Percentiles rank a stretch among this genome's conserved stretches.
phyloP scores from a whole-genome alignment of 2,329 filamentous ascomycete genomes.

The Pseudogymnoascus sp. region DNA sequence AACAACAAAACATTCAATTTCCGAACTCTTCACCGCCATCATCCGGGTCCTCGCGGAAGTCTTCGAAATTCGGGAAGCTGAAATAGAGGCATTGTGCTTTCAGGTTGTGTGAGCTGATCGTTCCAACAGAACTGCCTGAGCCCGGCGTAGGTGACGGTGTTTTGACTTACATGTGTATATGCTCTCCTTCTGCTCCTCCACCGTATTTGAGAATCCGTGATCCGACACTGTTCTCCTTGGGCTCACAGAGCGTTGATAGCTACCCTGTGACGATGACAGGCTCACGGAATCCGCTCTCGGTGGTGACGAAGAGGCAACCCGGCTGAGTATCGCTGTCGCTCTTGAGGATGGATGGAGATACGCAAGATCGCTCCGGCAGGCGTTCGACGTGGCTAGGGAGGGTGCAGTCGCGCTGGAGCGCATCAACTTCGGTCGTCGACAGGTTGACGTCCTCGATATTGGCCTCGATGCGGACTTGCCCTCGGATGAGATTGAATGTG shows the following conservation, averaged over 20 bases:
- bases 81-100: conserved; percentile 44
- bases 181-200: conserved; percentile 8
- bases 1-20: conserved; percentile 9
- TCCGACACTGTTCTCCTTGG: not conserved
- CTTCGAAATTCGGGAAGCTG: conserved; percentile 68
- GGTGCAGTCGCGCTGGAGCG: conserved; percentile 51
- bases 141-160: not conserved
- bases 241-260: not conserved
- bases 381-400: conserved; percentile 49
- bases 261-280: conserved; percentile 3
- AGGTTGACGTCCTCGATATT: conserved; percentile 34
- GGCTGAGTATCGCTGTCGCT: conserved; percentile 48
- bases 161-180: not conserved
- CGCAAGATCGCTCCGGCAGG: conserved; percentile 44
- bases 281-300: conserved; percentile 29
- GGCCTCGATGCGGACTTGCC: conserved; percentile 32
- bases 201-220: conserved; percentile 5
- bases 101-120: not conserved
- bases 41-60: conserved; percentile 49
- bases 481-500: conserved; percentile 1
- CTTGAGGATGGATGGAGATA: conserved; percentile 42
- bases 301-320: conserved; percentile 45
- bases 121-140: not conserved
- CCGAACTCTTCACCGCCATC: conserved; percentile 19
- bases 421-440: conserved; percentile 46